phyloP scores from a whole-genome alignment of 805 yeast genomes.

The Myxozyma melibiosi region DNA sequence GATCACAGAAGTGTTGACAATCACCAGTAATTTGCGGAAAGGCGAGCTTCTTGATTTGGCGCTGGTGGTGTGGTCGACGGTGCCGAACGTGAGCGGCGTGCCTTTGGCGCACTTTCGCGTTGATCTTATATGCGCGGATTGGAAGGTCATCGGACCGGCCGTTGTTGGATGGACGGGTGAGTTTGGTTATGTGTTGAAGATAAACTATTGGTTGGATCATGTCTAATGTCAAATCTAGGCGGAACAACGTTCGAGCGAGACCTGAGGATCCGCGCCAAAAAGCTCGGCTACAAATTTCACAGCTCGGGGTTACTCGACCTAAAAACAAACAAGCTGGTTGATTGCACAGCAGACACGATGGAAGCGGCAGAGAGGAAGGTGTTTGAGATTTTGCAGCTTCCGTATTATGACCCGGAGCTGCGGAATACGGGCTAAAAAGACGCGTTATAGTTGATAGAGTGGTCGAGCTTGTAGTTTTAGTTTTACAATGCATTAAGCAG shows the following conservation, averaged over 20 bases:
- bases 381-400: slow-evolving; percentile 23
- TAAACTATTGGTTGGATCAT: not conserved
- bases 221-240: slow-evolving; percentile 2
- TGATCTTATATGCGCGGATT: slow-evolving; percentile 31
- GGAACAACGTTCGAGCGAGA: slow-evolving; percentile 34
- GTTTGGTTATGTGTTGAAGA: no score
- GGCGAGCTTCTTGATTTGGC: slow-evolving; percentile 22
- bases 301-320: slow-evolving; percentile 24
- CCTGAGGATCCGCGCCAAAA: slow-evolving; percentile 17
- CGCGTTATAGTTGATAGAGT: no score
- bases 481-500: no score
- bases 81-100: slow-evolving; percentile 3
- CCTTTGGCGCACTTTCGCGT: slow-evolving; percentile 23
- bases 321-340: slow-evolving; percentile 17
- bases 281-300: slow-evolving; percentile 23
- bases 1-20: slow-evolving; percentile 20
- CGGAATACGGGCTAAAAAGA: slow-evolving; percentile 29
- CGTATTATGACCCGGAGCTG: slow-evolving; percentile 29
- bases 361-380: slow-evolving; percentile 28
- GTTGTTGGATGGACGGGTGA: slow-evolving; percentile 36
- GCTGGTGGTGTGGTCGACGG: slow-evolving; percentile 25
- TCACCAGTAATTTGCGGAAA: not conserved
- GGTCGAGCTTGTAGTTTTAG: no score
- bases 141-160: slow-evolving; percentile 30
- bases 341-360: slow-evolving; percentile 23